Evolutionary conservation across 2,329 filamentous ascomycete genomes (phyloP), one percentile per base, ranked within the genome.

Genomic region (Apiospora sp.): DNA sequence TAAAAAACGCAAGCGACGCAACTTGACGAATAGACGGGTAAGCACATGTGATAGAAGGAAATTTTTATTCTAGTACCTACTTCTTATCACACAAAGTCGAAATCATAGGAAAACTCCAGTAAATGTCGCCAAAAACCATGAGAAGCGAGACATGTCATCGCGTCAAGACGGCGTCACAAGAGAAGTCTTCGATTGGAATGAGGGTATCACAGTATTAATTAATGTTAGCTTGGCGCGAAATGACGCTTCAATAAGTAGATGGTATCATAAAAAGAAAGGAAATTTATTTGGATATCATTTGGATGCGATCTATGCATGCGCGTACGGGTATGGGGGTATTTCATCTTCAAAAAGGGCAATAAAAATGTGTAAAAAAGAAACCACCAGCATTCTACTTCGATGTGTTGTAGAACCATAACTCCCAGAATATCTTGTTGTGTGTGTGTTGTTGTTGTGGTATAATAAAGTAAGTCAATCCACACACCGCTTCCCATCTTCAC

Each of bases 211-310:
- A 49, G 27, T 2, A 30, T 30, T 6, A n/a, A 7, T n/a, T n/a
- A 8, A 22, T 12, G n/a, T n/a, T 10, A 10, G 22, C n/a, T n/a
- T n/a, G 19, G 6, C 46, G 46, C 46, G 46, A 49, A 49, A 8
- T n/a, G 46, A 49, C 8, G 19, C 12, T 3, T n/a, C 7, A n/a
- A 49, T 49, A 22, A 49, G 46, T 49, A n/a, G 8, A 22, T 49
- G 10, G 7, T 44, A 44, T 44, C 43, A 44, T 48, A 48, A 19
- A 8, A n/a, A 49, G 19, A n/a, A 64, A 64, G 34, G 58, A 64
- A 41, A 64, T 64, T 64, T 64, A 64, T 64, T n/a, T 64, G 58
- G 58, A 64, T 64, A 64, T 64, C 58, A 64, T 19, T 64, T 64
- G 10, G 58, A 41, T 64, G 58, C 58, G 58, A 41, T 64, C 37